phyloP scores from a whole-genome alignment of 176 grass and related monocot genomes.

The Poa annua region DNA sequence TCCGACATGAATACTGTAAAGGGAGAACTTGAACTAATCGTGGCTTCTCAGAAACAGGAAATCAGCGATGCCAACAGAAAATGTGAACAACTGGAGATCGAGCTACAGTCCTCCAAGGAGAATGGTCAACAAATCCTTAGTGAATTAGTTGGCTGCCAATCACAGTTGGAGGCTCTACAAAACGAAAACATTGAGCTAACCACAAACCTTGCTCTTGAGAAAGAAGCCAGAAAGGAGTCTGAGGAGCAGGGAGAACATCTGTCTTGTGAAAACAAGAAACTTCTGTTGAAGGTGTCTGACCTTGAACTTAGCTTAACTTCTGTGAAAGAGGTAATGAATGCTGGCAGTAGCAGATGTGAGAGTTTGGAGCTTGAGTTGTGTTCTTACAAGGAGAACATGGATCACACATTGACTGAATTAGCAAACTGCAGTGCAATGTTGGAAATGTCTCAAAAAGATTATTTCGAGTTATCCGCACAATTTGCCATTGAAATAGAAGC shows the following conservation, averaged over 20 bases:
- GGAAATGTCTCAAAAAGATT: constrained; percentile 56
- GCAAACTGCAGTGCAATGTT: constrained; percentile 47
- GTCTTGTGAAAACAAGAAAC: constrained; percentile 52
- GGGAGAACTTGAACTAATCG: constrained; percentile 54
- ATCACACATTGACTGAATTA: constrained; percentile 53
- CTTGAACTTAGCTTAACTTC: constrained; percentile 59
- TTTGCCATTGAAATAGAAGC: constrained; percentile 44
- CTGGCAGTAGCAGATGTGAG: constrained; percentile 42
- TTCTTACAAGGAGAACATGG: constrained; percentile 54
- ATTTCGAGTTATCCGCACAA: constrained; percentile 50
- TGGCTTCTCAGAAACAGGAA: constrained; percentile 53
- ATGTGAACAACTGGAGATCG: constrained; percentile 59
- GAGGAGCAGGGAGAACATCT: constrained; percentile 59
- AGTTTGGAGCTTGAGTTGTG: constrained; percentile 53
- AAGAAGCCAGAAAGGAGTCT: constrained; percentile 52
- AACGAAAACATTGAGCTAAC: constrained; percentile 62
- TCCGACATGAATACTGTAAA: constrained; percentile 47
- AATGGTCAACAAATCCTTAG: constrained; percentile 38
- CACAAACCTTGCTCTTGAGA: constrained; percentile 54
- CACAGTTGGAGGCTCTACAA: constrained; percentile 60
- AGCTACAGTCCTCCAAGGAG: constrained; percentile 56
- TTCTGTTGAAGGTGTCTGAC: constrained; percentile 52
- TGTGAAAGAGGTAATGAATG: constrained; percentile 55
- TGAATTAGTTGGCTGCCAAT: constrained; percentile 57
- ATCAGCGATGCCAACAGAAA: constrained; percentile 47